Base-by-base conservation (phyloP, 1,139 yeast genomes). In the Candida dubliniensis region DNA sequence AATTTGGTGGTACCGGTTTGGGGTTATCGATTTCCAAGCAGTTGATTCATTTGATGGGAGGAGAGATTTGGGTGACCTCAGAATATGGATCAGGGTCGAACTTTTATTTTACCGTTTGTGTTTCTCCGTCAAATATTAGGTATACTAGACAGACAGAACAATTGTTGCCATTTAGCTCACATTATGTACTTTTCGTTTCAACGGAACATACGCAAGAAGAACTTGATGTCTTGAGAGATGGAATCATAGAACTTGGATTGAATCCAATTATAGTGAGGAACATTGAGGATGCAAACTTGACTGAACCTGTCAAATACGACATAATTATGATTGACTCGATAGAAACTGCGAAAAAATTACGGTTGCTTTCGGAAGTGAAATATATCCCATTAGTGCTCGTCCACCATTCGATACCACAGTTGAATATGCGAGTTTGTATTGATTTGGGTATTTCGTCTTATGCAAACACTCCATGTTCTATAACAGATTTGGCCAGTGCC, bases 1-100 rank as follows among this genome's bases (percentile, higher is more conserved):
- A 87, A 63, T 88, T 88, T 61, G 96, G 96, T 60, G 96, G 96
- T 61, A 88, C 96, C 8, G 93, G 93, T 48, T 73, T 88, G 41
- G 96, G 96, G 24, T 74, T 88, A 47, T 86, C 95, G 1, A 88
- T 88, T 63, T 88, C 96, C 7, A 87, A 87, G 61, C 89, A 88
- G 56, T 76, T 88, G 55, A 87, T 88, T 60, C 91, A 87, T 57
- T 74, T 88, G 48, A 87, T 88, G 96, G 96, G 96, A 37, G 96
- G 87, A 57, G 91, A 86, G 51, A 87, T 87, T 49, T 87, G 95
- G 95, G 96, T 87, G 33, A 81, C 87, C 29, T 85, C 93, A 1
- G 79, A 79, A 45, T 85, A 83, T 58, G 95, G 95, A n/a, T 71
- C 77, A 53, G 96, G 96, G 1, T 86, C 95, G 2, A 84, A 84